Conservation (phyloP, 2,329 filamentous ascomycete genomes). For the Seiridium unicorne region DNA sequence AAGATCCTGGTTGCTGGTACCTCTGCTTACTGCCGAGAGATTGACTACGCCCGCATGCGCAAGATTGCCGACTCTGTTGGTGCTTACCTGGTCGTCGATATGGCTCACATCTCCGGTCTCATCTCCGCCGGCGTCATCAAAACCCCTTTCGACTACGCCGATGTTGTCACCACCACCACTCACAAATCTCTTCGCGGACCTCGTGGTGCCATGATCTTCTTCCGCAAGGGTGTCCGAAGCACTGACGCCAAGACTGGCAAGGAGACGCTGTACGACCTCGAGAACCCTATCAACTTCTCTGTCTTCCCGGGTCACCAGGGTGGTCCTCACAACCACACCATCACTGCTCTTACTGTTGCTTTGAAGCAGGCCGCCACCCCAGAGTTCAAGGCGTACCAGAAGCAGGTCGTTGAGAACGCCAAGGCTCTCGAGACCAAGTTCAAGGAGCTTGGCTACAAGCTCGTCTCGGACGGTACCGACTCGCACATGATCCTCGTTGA, state of each 20-base stretch:
- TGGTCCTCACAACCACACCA: conserved; percentile 99
- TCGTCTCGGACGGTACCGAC: conserved; percentile 94
- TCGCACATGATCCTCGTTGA: conserved; percentile 97
- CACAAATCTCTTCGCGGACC: conserved; percentile 98
- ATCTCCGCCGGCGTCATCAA: conserved; percentile 92
- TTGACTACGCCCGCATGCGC: conserved; percentile 95
- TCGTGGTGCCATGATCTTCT: conserved; percentile 99
- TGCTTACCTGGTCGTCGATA: conserved; percentile 94
- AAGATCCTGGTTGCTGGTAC: conserved; percentile 97
- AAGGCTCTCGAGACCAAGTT: conserved; percentile 84
- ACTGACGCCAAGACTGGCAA: conserved; percentile 89
- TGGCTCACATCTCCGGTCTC: conserved; percentile 97
- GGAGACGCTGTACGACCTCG: conserved; percentile 86
- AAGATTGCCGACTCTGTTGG: conserved; percentile 91
- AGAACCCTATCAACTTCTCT: conserved; percentile 96
- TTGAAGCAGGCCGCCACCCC: conserved; percentile 88
- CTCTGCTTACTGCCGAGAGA: conserved; percentile 95
- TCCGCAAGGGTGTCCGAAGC: conserved; percentile 92
- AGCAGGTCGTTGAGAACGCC: conserved; percentile 89
- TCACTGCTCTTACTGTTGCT: conserved; percentile 92
- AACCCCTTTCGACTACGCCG: conserved; percentile 87
- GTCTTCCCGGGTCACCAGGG: conserved; percentile 99
- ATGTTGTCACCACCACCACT: conserved; percentile 97
- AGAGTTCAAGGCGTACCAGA: conserved; percentile 93
- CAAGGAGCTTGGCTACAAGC: conserved; percentile 86